These are phyloP conservation scores for Erythrobasidium hasegawianum DNA, from an alignment of 1,284 basidiomycete genomes.

Conservation along the genomic window DNA sequence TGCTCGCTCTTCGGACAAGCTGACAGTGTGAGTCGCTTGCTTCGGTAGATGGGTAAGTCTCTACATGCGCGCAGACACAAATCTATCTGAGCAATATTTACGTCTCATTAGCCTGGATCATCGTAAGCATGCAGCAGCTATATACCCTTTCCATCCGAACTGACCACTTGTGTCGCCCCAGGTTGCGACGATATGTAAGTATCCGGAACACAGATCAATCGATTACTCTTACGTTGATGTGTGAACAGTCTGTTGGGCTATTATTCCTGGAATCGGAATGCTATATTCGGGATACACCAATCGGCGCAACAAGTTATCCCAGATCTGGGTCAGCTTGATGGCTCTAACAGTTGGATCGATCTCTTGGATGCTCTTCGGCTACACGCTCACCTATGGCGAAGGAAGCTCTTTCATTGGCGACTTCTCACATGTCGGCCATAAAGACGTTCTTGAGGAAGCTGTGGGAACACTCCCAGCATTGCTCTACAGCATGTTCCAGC, in stretches of 20 bases:
- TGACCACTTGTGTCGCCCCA: neutral
- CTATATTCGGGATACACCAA: slow-evolving; percentile 22
- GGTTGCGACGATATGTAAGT: slow-evolving; percentile 12
- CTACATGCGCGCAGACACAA: neutral
- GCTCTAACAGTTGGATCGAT: slow-evolving; percentile 6
- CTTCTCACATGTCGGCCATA: slow-evolving; percentile 1
- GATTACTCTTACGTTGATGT: neutral
- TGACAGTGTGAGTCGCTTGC: neutral
- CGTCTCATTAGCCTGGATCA: slow-evolving; percentile 9
- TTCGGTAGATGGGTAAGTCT: neutral
- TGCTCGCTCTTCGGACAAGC: neutral
- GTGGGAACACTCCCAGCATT: neutral
- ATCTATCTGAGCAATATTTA: neutral
- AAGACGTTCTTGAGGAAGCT: slow-evolving; percentile 3
- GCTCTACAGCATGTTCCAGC: slow-evolving; percentile 16
- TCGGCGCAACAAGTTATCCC: slow-evolving; percentile 4
- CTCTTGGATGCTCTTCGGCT: slow-evolving; percentile 18
- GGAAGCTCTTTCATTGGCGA: slow-evolving; percentile 13
- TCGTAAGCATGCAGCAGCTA: neutral
- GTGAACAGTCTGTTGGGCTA: slow-evolving; percentile 21
- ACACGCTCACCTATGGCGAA: slow-evolving; percentile 1
- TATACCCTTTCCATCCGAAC: neutral
- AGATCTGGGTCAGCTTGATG: slow-evolving; percentile 15
- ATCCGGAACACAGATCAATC: neutral
- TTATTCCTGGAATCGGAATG: slow-evolving; percentile 13